These are phyloP conservation scores for Liriodendron chinense DNA, from an alignment of 164 flowering plant species.

Conservation along the genomic window DNA sequence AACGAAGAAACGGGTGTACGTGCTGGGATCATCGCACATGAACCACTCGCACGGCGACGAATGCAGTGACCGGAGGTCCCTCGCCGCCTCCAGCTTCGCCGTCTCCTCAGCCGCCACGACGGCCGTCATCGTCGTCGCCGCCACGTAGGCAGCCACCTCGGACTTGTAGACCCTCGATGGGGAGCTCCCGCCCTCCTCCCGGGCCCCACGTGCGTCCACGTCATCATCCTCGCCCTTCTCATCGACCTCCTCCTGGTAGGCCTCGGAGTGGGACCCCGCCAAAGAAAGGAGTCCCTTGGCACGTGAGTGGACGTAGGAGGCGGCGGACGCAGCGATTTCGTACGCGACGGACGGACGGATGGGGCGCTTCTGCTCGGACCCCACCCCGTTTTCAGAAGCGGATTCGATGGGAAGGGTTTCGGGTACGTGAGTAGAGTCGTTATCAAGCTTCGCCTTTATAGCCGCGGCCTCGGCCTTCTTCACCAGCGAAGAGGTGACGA, in stretches of 20 bases:
- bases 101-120: constrained; percentile 84
- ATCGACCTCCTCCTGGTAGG: constrained; percentile 16
- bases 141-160: constrained; percentile 69
- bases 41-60: constrained; percentile 97
- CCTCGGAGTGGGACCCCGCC: constrained; percentile 4
- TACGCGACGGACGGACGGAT: constrained; percentile 53
- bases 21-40: constrained; percentile 66
- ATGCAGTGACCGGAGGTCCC: constrained; percentile 71
- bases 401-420: constrained; percentile 8
- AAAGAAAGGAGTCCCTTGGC: constrained; percentile 35
- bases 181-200: constrained; percentile 26
- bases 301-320: constrained; percentile 60
- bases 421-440: constrained; percentile 35
- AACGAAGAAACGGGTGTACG: constrained; percentile 69
- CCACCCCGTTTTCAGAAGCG: constrained; percentile 8
- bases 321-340: constrained; percentile 85
- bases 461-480: constrained; percentile 73
- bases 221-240: constrained; percentile 16
- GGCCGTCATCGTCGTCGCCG: constrained; percentile 86
- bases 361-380: constrained; percentile 24
- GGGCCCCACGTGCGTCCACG: not conserved
- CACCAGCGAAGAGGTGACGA: constrained; percentile 80
- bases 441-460: constrained; percentile 43
- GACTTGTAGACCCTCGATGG: constrained; percentile 39
- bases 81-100: constrained; percentile 70